phyloP scores from a whole-genome alignment of 1,284 basidiomycete genomes.

The Puccinia polysora region DNA sequence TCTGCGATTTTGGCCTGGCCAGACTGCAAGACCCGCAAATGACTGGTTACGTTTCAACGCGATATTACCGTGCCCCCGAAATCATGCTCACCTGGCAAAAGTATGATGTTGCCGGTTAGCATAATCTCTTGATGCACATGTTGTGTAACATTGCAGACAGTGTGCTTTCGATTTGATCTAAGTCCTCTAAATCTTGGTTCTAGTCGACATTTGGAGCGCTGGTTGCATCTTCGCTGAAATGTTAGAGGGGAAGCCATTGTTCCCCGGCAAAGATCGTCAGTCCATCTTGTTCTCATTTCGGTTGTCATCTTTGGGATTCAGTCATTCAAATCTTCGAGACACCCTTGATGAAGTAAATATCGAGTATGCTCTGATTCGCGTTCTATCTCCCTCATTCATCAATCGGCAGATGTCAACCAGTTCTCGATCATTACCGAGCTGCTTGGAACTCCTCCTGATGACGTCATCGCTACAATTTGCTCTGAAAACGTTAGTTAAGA shows the following conservation, averaged over 20 bases:
- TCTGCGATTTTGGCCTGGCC: conserved; percentile 97
- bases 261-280: conserved; percentile 90
- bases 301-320: no score
- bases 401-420: conserved; percentile 85
- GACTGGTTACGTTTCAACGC: conserved; percentile 98
- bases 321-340: not conserved
- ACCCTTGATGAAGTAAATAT: not conserved
- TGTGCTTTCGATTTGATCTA: not conserved
- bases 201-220: conserved; percentile 95
- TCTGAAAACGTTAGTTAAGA: conserved; percentile 91
- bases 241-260: conserved; percentile 96
- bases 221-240: conserved; percentile 99
- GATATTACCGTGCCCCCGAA: conserved; percentile 97
- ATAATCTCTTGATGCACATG: not conserved
- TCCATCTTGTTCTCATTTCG: conserved; percentile 45
- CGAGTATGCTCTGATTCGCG: not conserved
- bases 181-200: not conserved
- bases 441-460: conserved; percentile 94
- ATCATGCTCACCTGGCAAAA: conserved; percentile 99
- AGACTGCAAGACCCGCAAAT: conserved; percentile 93
- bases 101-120: conserved; percentile 82
- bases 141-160: not conserved
- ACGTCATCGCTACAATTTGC: conserved; percentile 98
- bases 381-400: not conserved
- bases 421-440: conserved; percentile 99